Evolutionary conservation across 257 asterid species (phyloP).

Genomic region (Nicotiana undulata): DNA sequence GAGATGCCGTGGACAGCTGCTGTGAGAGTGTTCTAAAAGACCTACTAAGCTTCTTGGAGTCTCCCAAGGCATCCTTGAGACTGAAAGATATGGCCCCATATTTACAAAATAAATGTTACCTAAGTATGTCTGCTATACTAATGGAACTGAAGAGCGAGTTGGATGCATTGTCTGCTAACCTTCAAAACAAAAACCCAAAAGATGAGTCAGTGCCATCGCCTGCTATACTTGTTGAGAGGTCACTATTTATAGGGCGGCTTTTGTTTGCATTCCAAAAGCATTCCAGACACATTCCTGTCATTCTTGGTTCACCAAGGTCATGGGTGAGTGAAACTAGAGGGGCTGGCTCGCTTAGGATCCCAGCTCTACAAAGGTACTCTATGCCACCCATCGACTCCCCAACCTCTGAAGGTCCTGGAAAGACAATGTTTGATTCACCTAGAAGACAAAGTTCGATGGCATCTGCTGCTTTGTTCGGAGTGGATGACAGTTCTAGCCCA

Average conservation of each 20-base stretch:
- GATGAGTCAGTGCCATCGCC: constrained; percentile 40
- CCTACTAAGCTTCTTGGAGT: constrained; percentile 78
- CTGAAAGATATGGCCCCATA: constrained; percentile 77
- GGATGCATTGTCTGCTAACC: constrained; percentile 42
- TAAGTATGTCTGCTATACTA: constrained; percentile 61
- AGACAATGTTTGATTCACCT: constrained; percentile 52
- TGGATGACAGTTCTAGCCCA: constrained; percentile 69
- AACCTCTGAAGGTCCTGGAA: constrained; percentile 49
- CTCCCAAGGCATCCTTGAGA: constrained; percentile 81
- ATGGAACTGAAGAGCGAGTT: constrained; percentile 63
- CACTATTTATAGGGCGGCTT: constrained; percentile 85
- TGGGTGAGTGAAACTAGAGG: constrained; percentile 56
- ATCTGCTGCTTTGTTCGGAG: constrained; percentile 62
- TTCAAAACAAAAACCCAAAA: constrained; percentile 40
- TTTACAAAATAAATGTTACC: constrained; percentile 72
- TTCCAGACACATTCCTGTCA: constrained; percentile 75
- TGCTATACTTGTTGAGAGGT: constrained; percentile 72
- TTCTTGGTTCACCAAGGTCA: constrained; percentile 95
- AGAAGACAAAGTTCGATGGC: constrained; percentile 62
- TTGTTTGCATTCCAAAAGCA: constrained; percentile 92
- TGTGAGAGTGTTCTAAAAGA: constrained; percentile 76
- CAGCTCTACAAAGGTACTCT: constrained; percentile 33
- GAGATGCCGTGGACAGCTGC: constrained; percentile 78
- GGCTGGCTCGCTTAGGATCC: constrained; percentile 29
- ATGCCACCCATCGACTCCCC: constrained; percentile 37